These are phyloP conservation scores for Alisma plantagoaquatica DNA, from an alignment of 106 monocot species.

Conservation along the genomic window DNA sequence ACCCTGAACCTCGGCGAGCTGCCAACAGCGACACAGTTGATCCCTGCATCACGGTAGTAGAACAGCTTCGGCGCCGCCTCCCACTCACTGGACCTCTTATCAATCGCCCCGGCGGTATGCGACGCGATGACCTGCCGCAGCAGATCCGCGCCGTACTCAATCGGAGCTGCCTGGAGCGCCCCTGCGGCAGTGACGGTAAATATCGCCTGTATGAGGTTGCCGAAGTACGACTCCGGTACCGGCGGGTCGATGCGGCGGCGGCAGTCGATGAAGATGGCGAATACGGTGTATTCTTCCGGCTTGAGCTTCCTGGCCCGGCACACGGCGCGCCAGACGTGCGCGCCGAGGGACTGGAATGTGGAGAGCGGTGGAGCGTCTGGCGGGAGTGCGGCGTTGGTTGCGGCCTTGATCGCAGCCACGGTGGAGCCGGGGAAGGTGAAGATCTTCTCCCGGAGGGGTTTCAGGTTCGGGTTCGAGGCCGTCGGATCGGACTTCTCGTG, in stretches of 20 bases:
- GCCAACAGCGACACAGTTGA: conserved; percentile 77
- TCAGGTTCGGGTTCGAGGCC: conserved; percentile 19
- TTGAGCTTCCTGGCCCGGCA: conserved; percentile 58
- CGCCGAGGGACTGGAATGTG: conserved; percentile 83
- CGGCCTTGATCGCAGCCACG: conserved; percentile 43
- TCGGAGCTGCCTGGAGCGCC: conserved; percentile 31
- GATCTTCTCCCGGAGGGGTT: conserved; percentile 48
- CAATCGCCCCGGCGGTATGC: conserved; percentile 60
- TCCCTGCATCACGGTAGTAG: conserved; percentile 75
- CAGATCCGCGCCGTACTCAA: conserved; percentile 33
- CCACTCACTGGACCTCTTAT: conserved; percentile 52
- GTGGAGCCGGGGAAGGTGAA: conserved; percentile 59
- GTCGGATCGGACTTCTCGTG: conserved; percentile 82
- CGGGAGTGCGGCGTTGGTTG: conserved; percentile 30
- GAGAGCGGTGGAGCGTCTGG: conserved; percentile 49
- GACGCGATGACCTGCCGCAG: conserved; percentile 57
- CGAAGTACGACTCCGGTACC: conserved; percentile 58
- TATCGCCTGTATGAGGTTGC: conserved; percentile 83
- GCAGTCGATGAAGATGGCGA: conserved; percentile 89
- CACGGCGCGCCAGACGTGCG: conserved; percentile 72
- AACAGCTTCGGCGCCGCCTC: conserved; percentile 88
- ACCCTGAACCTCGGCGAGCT: conserved; percentile 88
- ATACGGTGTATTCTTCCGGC: conserved; percentile 56
- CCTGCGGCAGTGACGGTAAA: conserved; percentile 65
- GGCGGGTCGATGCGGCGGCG: conserved; percentile 59